Evolutionary conservation across 805 yeast species (phyloP), one percentile per base, ranked within the genome.

Genomic region (Teunomyces aglyptinius): DNA sequence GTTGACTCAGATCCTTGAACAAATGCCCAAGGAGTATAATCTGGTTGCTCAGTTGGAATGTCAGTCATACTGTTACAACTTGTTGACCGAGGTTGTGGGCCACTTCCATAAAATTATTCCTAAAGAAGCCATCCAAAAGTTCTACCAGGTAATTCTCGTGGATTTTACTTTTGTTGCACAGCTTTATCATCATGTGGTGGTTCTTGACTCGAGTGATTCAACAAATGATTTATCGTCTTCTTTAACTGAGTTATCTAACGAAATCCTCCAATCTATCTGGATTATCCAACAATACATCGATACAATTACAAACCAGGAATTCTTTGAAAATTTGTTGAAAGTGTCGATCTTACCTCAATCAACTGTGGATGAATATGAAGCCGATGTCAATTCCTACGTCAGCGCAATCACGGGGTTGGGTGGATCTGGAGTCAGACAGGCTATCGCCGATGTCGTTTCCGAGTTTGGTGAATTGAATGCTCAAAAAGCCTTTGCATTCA

Each of bases 361-460:
- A 4, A 63, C 68, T 0, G 61, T 68, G 26, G 76, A 71, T 29
- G 76, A 74, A 4, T 87, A 84, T 74, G 60, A 64, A 3, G 70
- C 67, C 2, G 91, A 90, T 58, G 77, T 82, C 57, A 89, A 90
- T 57, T 65, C 63, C 3, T 89, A 81, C 61, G 86, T 89, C 5
- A 78, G 90, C 2, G 85, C 81, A 29, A 90, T 87, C 47, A 74
- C 88, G 1, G 96, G 89, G 1, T 72, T 90, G 27, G 67, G 83
- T 0, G 38, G 53, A 0, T 64, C 65, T 7, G 63, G 76, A 2
- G 77, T 83, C 1, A 76, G 98, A 44, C 85, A 82, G 41, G 76
- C 86, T 0, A 68, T 83, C 1, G 70, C 72, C 22, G 89, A 84
- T 24, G 76, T 80, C 28, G 52, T 87, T 4, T 64, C 77, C 0